Evolutionary conservation across 23 red algal species (phyloP), one percentile per base, ranked within the genome.

Genomic region (Gracilaria gracilis): DNA sequence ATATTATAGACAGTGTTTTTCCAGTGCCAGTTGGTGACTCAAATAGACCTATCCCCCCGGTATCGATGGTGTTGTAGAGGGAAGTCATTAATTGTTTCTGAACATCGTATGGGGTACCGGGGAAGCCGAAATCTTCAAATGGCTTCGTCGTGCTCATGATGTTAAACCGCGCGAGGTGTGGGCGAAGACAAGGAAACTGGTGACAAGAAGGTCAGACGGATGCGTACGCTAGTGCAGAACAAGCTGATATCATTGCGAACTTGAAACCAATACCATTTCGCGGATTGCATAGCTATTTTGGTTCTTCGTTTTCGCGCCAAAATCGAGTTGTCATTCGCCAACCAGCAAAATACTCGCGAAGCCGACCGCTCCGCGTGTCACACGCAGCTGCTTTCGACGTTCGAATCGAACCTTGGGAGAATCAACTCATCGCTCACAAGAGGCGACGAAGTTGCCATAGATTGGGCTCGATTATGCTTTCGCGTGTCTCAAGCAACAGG

Each of bases 1-100:
- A 99, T 17, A 99, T 94, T 32, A 99, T 80, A 29, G 89, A 91
- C 1, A 99, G 93, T 28, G 94, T 93, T 67, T 99, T 99, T 24
- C 97, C 97, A 11, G 97, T 99, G 20, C 97, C 97, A 31, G 97
- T 99, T 2, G 97, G 97, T 20, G 92, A 95, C 75, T 99, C 97
- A 65, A 99, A 95, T 9, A 99, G 70, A 28, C 90, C 97, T 35
- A 99, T 72, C 32, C 39, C 79, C 17, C 97, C 89, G 47, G 9
- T 25, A 48, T 89, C 88, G 21, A 96, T 91, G 15, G 92, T 86
- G 5, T 79, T 17, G 72, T 92, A 87, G 13, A 98, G 35, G 23
- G 80, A 91, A 7, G 67, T 57, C 96, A 98, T 98, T 27, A 98
- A 66, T 58, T 95, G 71, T 1, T 76, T 69, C 82, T 98, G 96